Conservation (phyloP, 306 rosid species). For the Ceratonia siliqua region DNA sequence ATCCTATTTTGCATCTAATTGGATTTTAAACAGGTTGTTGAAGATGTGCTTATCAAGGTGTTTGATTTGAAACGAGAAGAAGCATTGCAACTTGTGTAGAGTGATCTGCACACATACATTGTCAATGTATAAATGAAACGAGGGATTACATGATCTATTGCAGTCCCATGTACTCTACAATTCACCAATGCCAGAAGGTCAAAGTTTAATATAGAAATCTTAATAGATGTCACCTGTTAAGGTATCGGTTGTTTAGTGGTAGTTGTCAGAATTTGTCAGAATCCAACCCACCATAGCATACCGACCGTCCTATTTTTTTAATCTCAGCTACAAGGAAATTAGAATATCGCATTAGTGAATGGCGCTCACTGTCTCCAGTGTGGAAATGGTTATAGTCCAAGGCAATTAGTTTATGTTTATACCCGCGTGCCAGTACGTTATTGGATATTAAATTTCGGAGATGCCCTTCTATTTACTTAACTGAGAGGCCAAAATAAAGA, state of each 20-base stretch:
- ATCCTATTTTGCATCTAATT: background rate
- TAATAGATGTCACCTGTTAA: background rate
- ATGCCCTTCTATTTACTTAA: background rate
- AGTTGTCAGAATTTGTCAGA: slow-evolving; percentile 12
- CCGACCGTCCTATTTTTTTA: background rate
- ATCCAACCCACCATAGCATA: background rate
- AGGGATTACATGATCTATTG: slow-evolving; percentile 20
- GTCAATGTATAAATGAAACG: slow-evolving; percentile 35
- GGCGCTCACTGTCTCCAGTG: background rate
- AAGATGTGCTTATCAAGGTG: slow-evolving; percentile 78
- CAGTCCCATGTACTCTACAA: slow-evolving; percentile 24
- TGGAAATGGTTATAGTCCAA: background rate
- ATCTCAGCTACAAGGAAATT: background rate
- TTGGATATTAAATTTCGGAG: slow-evolving; percentile 5
- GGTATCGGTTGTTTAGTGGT: background rate
- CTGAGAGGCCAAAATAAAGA: background rate
- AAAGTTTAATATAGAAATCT: background rate
- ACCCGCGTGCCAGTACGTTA: slow-evolving; percentile 20
- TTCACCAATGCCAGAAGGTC: slow-evolving; percentile 7
- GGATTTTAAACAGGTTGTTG: slow-evolving; percentile 65
- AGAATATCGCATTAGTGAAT: background rate
- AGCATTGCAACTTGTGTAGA: slow-evolving; percentile 58
- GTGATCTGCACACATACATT: slow-evolving; percentile 28
- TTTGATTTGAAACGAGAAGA: slow-evolving; percentile 85
- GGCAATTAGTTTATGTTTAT: too few species aligned